Conservation (phyloP, 139 green algal species). For the Dunaliella sp. region DNA sequence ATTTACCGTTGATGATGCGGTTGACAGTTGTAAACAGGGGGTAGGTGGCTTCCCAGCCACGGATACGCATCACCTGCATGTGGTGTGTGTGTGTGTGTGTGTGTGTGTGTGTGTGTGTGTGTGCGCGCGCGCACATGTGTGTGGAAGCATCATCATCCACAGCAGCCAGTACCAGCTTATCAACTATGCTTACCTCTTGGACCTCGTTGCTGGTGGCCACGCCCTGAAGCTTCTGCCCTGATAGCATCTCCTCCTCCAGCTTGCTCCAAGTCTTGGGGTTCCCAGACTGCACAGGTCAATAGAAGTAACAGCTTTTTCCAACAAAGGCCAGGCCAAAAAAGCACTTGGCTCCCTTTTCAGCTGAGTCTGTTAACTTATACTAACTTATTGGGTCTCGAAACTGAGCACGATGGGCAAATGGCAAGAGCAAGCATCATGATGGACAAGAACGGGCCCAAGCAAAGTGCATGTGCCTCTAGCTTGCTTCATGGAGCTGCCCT, state of each 20-base stretch:
- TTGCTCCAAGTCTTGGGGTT: not conserved
- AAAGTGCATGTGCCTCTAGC: too few species aligned
- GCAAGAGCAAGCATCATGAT: too few species aligned
- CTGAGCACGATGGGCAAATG: too few species aligned
- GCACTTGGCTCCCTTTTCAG: too few species aligned
- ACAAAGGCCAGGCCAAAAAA: too few species aligned
- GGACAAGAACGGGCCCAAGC: too few species aligned
- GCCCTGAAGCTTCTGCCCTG: constrained; percentile 79
- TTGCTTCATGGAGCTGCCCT: too few species aligned
- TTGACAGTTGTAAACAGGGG: constrained; percentile 75
- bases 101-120: not conserved
- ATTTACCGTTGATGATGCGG: constrained; percentile 50
- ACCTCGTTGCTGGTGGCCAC: constrained; percentile 74
- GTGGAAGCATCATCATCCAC: too few species aligned
- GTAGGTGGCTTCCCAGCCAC: constrained; percentile 57
- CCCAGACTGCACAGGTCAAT: not conserved
- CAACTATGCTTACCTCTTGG: constrained; percentile 38
- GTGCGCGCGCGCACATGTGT: not conserved
- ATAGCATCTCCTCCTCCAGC: constrained; percentile 44
- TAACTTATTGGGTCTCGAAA: too few species aligned
- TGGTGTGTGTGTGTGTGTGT: not conserved
- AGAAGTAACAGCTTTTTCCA: too few species aligned
- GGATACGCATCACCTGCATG: constrained; percentile 31
- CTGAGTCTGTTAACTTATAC: too few species aligned
- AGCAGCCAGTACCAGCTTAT: not conserved